These are phyloP conservation scores for Infundibulicybe gibba DNA, from an alignment of 768 basidiomycete genomes.

Conservation along the genomic window DNA sequence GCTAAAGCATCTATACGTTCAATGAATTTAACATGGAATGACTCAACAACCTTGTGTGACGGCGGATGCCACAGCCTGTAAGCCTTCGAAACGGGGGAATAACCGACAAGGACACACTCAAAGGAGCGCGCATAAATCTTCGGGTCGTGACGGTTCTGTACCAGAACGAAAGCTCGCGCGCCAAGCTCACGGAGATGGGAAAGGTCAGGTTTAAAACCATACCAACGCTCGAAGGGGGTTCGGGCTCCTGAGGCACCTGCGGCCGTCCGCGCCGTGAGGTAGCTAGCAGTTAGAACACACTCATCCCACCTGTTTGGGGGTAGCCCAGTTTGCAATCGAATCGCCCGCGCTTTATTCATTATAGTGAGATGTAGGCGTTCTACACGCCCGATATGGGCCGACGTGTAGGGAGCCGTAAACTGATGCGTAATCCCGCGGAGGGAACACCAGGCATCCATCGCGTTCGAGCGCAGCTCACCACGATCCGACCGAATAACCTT, in stretches of 20 bases:
- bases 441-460: slow-evolving; percentile 10
- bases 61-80: slow-evolving; percentile 25
- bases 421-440: slow-evolving; percentile 8
- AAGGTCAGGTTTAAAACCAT: slow-evolving; percentile 18
- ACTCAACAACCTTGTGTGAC: slow-evolving; percentile 12
- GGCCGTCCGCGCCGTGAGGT: slow-evolving; percentile 8
- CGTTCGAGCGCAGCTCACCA: slow-evolving; percentile 15
- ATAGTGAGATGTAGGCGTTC: slow-evolving; percentile 27
- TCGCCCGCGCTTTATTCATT: slow-evolving; percentile 19
- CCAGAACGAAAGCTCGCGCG: slow-evolving; percentile 27
- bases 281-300: slow-evolving; percentile 19
- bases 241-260: neutral
- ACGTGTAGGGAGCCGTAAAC: slow-evolving; percentile 22
- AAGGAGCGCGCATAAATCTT: slow-evolving; percentile 16
- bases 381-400: slow-evolving; percentile 28
- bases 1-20: slow-evolving; percentile 14
- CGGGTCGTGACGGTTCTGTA: slow-evolving; percentile 25
- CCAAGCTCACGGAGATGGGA: slow-evolving; percentile 28
- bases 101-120: slow-evolving; percentile 36
- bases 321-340: slow-evolving; percentile 16
- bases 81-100: slow-evolving; percentile 25
- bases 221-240: slow-evolving; percentile 18
- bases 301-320: slow-evolving; percentile 24
- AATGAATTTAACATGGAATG: slow-evolving; percentile 21
- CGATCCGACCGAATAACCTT: slow-evolving; percentile 12